Evolutionary conservation across 768 basidiomycete species (phyloP).

Genomic region (Hemileccinum impolitum): DNA sequence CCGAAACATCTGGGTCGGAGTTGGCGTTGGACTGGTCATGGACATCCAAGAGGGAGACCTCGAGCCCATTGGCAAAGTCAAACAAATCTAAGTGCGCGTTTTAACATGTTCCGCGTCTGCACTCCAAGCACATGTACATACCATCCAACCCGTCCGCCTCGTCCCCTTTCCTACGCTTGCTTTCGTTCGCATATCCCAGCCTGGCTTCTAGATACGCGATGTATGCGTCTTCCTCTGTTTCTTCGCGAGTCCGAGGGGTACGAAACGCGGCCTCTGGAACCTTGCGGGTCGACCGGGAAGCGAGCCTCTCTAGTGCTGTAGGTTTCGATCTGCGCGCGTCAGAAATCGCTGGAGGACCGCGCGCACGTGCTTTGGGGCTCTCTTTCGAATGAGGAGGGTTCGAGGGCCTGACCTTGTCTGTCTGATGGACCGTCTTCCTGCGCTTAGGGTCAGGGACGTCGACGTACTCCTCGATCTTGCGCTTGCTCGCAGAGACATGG

Average conservation of each 20-base stretch:
- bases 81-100: constrained; percentile 44
- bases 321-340: constrained; percentile 9
- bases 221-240: constrained; percentile 78
- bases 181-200: constrained; percentile 52
- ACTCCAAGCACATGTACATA: constrained; percentile 30
- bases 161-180: constrained; percentile 41
- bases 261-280: not conserved
- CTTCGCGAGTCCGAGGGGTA: constrained; percentile 35
- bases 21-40: not conserved
- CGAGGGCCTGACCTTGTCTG: constrained; percentile 2
- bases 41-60: constrained; percentile 2
- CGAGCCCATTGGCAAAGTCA: constrained; percentile 41
- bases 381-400: not conserved
- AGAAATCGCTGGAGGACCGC: not conserved
- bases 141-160: constrained; percentile 86
- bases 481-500: constrained; percentile 48
- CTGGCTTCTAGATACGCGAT: constrained; percentile 81
- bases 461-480: constrained; percentile 39
- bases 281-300: constrained; percentile 13
- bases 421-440: constrained; percentile 42
- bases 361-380: not conserved
- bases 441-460: constrained; percentile 40
- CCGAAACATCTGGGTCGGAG: not conserved
- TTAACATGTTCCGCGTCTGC: not conserved
- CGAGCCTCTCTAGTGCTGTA: constrained; percentile 37